Percentiles rank a stretch among this genome's conserved stretches.
phyloP scores from a whole-genome alignment of 768 basidiomycete species.

The Cubamyces sp. region DNA sequence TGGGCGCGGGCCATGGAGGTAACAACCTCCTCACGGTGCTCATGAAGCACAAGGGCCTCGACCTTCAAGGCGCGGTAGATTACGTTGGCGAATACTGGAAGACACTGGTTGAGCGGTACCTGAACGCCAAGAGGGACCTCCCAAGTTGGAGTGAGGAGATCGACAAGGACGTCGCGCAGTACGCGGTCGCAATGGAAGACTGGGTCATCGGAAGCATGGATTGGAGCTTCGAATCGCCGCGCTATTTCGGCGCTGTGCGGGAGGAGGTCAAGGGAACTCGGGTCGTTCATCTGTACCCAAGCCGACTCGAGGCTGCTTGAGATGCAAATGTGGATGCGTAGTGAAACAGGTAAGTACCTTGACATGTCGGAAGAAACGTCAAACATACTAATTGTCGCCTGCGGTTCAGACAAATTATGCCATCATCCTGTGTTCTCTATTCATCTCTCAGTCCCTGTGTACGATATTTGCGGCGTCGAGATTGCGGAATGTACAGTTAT shows the following conservation, averaged over 20 bases:
- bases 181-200: slow-evolving; percentile 57
- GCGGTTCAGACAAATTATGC: too few species aligned
- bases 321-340: too few species aligned
- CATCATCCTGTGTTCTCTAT: too few species aligned
- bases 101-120: slow-evolving; percentile 53
- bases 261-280: slow-evolving; percentile 47
- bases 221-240: slow-evolving; percentile 71
- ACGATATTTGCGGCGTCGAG: too few species aligned
- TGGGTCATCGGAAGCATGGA: slow-evolving; percentile 68
- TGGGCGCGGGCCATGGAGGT: slow-evolving; percentile 52
- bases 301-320: too few species aligned
- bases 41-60: slow-evolving; percentile 56
- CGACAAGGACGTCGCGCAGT: slow-evolving; percentile 54
- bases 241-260: slow-evolving; percentile 66
- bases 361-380: too few species aligned
- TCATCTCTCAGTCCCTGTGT: too few species aligned
- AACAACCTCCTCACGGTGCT: slow-evolving; percentile 74
- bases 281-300: slow-evolving; percentile 13
- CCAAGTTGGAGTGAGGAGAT: slow-evolving; percentile 49
- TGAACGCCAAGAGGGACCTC: slow-evolving; percentile 49
- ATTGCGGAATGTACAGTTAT: too few species aligned
- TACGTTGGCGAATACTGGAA: slow-evolving; percentile 56
- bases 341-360: too few species aligned
- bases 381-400: too few species aligned
- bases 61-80: slow-evolving; percentile 63